phyloP scores from a whole-genome alignment of 805 yeast species.

The Metschnikowia rubicola region DNA sequence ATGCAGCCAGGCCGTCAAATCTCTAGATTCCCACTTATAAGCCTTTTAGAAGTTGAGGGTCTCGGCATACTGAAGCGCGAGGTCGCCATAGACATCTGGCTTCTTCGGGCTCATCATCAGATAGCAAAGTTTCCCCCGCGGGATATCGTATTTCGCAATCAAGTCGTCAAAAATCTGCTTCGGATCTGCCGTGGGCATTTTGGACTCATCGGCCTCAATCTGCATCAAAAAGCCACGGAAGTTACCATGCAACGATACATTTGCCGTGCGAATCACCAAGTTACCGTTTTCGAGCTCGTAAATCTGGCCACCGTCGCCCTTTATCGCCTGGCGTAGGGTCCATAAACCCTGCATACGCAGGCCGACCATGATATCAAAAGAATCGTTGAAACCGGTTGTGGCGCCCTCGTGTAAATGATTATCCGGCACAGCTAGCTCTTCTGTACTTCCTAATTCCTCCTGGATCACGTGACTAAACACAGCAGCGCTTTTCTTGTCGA shows the following conservation, averaged over 20 bases:
- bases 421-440: conserved; percentile 30
- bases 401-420: conserved; percentile 47
- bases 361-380: conserved; percentile 52
- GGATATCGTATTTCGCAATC: conserved; percentile 34
- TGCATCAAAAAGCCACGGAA: conserved; percentile 70
- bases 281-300: conserved; percentile 55
- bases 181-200: conserved; percentile 8
- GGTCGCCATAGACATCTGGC: conserved; percentile 36
- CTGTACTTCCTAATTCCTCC: conserved; percentile 25
- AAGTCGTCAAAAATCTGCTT: conserved; percentile 25
- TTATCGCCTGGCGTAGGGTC: conserved; percentile 63
- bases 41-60: conserved; percentile 32
- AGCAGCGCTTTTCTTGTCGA: conserved; percentile 40
- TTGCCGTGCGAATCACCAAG: conserved; percentile 59
- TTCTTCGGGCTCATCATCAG: conserved; percentile 26
- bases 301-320: conserved; percentile 72
- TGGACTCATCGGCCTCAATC: conserved; percentile 36
- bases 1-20: not conserved
- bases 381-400: conserved; percentile 52
- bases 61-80: conserved; percentile 41
- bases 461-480: conserved; percentile 33
- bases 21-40: not conserved
- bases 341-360: conserved; percentile 66
- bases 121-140: conserved; percentile 35
- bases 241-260: conserved; percentile 69